Evolutionary conservation across 331 rosid genomes (phyloP), one percentile per base, ranked within the genome.

Genomic region (Cydonia oblonga): DNA sequence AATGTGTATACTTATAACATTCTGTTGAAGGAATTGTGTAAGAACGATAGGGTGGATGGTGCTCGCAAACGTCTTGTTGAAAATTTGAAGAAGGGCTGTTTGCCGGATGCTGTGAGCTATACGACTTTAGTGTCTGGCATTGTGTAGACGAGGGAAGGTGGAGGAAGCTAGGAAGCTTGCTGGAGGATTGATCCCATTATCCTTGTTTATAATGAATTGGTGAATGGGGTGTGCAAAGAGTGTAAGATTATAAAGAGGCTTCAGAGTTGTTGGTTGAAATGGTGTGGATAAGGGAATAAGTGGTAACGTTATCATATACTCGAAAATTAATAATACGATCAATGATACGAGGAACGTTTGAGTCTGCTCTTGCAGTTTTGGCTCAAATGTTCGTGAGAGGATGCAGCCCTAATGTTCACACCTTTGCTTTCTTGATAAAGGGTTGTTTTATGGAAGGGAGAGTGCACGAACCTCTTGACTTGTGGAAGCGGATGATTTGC

Each of bases 1-100:
- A 91, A 91, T 89, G 85, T 89, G 62, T 93, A 83, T 68, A 87
- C 98, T 0, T 93, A 87, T 54, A 93, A 93, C 71, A 76, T 91
- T 73, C 82, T 93, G 67, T 71, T 93, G 57, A 91, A 91, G 84
- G 97, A 96, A 1, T 62, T 91, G 74, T 91, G 98, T 75, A 79
- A 77, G 76, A 93, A 87, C 74, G 92, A 84, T 44, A 88, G 85
- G 74, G 82, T 85, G 20, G 42, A 35, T 9, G 42, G 12, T 35
- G 42, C 42, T 12, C 42, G 9, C 40, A 35, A 35, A 35, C 1
- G 8, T 90, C 88, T 93, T 64, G 96, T 15, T 2, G 98, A 90
- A 90, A 93, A 4, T 5, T n/a, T n/a, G n/a, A n/a, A n/a, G n/a
- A n/a, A n/a, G n/a, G n/a, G n/a, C n/a, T n/a, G n/a, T n/a, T n/a